Evolutionary conservation across 83 land plant genomes (phyloP).

Genomic region (Diphasiastrum complanatum): DNA sequence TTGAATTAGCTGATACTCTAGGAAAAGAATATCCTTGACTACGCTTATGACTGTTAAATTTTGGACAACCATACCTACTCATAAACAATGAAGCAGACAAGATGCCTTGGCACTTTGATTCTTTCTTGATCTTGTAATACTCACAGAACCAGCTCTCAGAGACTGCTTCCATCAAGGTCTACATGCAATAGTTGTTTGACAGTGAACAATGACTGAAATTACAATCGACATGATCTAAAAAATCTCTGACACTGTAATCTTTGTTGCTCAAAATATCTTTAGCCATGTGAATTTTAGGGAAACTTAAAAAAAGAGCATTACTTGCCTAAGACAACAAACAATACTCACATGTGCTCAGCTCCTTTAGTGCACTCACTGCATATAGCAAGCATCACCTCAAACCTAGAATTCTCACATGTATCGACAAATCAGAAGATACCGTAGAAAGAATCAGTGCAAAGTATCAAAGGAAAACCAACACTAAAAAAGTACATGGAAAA

Average conservation of each 20-base stretch:
- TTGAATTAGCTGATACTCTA: constrained; percentile 19
- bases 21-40: constrained; percentile 15
- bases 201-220: not conserved
- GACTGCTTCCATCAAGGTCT: constrained; percentile 45
- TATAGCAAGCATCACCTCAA: constrained; percentile 18
- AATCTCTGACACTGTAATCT: not conserved
- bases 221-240: not conserved
- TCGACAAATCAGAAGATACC: too few species aligned
- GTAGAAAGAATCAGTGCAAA: too few species aligned
- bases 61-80: not conserved
- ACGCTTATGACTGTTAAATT: constrained; percentile 14
- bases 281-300: not conserved
- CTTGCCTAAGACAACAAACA: not conserved
- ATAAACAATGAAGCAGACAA: constrained; percentile 18
- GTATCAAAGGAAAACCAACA: too few species aligned
- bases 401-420: constrained; percentile 22
- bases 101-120: constrained; percentile 29
- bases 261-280: not conserved
- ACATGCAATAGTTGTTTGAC: constrained; percentile 68
- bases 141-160: constrained; percentile 95
- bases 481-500: too few species aligned
- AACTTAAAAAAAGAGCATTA: not conserved
- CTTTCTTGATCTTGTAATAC: constrained; percentile 46
- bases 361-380: constrained; percentile 23
- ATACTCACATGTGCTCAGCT: constrained; percentile 21